Conservation (phyloP, 352 stramenopile species). For the Pilasporangium apinafurcum region DNA sequence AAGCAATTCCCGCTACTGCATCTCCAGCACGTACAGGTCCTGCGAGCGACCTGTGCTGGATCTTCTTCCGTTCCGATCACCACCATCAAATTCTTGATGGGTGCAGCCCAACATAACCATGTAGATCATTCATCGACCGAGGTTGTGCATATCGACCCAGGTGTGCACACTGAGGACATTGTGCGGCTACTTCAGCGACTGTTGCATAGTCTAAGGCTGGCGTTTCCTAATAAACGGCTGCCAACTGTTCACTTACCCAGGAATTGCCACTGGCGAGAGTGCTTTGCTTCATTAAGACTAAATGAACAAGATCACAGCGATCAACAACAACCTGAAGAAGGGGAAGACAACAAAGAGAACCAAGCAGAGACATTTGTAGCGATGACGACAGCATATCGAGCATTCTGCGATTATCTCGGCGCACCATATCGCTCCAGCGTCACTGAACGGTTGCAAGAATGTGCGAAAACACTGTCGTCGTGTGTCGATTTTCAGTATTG, state of each 20-base stretch:
- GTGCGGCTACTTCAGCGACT: conserved; percentile 45
- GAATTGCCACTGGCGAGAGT: conserved; percentile 49
- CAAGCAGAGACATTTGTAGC: conserved; percentile 13
- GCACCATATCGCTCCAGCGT: conserved; percentile 44
- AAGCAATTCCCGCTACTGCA: conserved; percentile 42
- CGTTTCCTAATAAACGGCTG: conserved; percentile 26
- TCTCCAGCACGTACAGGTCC: conserved; percentile 26
- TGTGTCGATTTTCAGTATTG: conserved; percentile 67
- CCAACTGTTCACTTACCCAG: conserved; percentile 23
- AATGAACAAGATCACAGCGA: conserved; percentile 5
- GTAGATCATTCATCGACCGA: background rate
- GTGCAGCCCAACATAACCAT: conserved; percentile 2
- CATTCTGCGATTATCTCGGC: conserved; percentile 54
- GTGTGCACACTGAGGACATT: conserved; percentile 44
- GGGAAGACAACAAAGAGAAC: background rate
- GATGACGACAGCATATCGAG: conserved; percentile 41
- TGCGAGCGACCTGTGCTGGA: conserved; percentile 9
- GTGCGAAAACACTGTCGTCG: conserved; percentile 17
- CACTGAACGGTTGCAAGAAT: conserved; percentile 37
- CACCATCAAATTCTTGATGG: conserved; percentile 27
- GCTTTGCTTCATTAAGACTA: conserved; percentile 13
- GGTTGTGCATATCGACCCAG: conserved; percentile 47
- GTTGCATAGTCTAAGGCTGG: conserved; percentile 36
- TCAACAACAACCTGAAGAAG: no score
- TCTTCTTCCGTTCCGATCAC: conserved; percentile 7